Conservation (phyloP, 2,329 filamentous ascomycete genomes). For the Exophiala mesophila region DNA sequence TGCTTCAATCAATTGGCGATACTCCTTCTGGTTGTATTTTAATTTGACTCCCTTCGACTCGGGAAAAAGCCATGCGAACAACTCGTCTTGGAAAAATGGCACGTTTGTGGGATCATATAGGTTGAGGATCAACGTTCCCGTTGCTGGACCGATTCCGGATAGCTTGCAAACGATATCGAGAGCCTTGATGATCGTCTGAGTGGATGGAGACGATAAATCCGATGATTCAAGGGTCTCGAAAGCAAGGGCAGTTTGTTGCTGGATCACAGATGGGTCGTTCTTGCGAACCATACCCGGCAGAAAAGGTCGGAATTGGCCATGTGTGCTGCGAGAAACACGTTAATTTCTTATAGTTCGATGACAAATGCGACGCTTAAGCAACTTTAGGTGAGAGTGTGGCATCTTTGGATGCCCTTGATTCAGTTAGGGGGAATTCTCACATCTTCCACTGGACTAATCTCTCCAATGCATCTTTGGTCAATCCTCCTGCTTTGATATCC, state of each 20-base stretch:
- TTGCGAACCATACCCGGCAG: constrained; percentile 38
- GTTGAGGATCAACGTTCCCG: constrained; percentile 39
- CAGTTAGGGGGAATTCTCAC: too few species aligned
- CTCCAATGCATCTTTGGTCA: constrained; percentile 28
- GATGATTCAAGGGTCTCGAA: constrained; percentile 1
- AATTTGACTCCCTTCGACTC: constrained; percentile 31
- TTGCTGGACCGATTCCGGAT: constrained; percentile 40
- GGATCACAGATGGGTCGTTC: constrained; percentile 29
- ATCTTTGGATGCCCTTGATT: too few species aligned
- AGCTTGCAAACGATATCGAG: constrained; percentile 35
- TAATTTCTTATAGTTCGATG: too few species aligned
- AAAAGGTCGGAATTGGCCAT: constrained; percentile 37
- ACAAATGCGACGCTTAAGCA: too few species aligned
- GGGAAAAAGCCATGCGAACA: constrained; percentile 37
- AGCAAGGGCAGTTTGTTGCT: constrained; percentile 25
- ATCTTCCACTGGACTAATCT: constrained; percentile 42
- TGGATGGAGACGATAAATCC: neutral
- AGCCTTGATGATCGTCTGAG: constrained; percentile 24
- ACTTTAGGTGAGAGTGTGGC: too few species aligned
- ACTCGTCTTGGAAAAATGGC: constrained; percentile 43
- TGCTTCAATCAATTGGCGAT: constrained; percentile 24
- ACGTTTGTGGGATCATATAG: constrained; percentile 28
- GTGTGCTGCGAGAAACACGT: constrained; percentile 28
- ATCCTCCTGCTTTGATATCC: constrained; percentile 12
- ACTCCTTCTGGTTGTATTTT: constrained; percentile 40